Base-by-base conservation (phyloP, 306 rosid genomes). In the Cicer chorassanicum region DNA sequence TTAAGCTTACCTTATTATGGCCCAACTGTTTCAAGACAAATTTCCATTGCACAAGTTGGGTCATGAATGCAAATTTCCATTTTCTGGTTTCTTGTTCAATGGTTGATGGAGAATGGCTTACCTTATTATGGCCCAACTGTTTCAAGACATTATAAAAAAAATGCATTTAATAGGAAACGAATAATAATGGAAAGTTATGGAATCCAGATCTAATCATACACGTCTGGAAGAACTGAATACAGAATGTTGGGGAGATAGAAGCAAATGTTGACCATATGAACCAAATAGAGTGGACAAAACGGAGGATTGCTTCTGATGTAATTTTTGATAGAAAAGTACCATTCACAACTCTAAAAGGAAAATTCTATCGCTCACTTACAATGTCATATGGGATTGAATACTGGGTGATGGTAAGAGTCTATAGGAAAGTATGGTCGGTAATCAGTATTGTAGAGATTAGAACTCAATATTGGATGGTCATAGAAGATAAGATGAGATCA, bases 241-340 rank as follows among this genome's bases (percentile, higher is more conserved):
- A 19, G 36, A 43, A 43, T 11, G 40, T 10, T 39, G 10, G 34
- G 70, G 14, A 43, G 54, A 65, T 41, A 42, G 54, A 43, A 46
- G 71, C 18, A 65, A 9, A 43, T 10, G 16, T 43, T 65, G 43
- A 43, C 14, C 71, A 11, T 42, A 42, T 15, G 71, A 65, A 11
- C 18, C 40, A 65, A 65, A 65, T 65, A 43, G 69, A 64, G 54
- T 65, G n/a, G 18, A 18, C 44, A 16, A 43, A 65, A 65, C 43
- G 53, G 10, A 2, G 16, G 9, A 44, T 11, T 43, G 53, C 10
- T 65, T 65, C 40, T 19, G 54, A 65, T 65, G 40, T 42, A 42
- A 18, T 16, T 0, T 65, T 15, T 43, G 51, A 42, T 42, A 65
- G 70, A 65, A 44, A 65, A 42, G 65, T 60, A 34, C 16, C 9